Evolutionary conservation across 257 asterid genomes (phyloP), one percentile per base, ranked within the genome.

Genomic region (Verbena officinalis): DNA sequence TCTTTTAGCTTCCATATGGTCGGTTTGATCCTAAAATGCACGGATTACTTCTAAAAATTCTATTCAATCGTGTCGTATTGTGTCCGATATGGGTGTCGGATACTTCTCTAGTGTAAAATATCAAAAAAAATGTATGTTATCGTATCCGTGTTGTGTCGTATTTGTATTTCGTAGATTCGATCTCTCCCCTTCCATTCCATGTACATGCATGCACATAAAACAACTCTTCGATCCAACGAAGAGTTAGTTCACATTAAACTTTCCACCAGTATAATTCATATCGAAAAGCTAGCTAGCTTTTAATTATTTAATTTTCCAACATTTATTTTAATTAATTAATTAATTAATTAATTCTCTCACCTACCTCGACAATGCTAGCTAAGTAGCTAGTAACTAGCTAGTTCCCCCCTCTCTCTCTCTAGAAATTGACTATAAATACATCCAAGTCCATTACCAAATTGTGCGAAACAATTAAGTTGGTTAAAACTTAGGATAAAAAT

Each of bases 351-450:
- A n/a, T n/a, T 45, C 36, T 67, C 4, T 17, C 68, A 73, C 80
- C 84, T 12, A 62, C 81, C 70, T 64, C 64, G 52, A 71, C 68
- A 77, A 22, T 48, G 69, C 73, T n/a, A n/a, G n/a, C n/a, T n/a
- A n/a, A n/a, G n/a, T n/a, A n/a, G n/a, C n/a, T n/a, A n/a, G n/a
- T n/a, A n/a, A n/a, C n/a, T n/a, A n/a, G n/a, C n/a, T n/a, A 10
- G 16, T 16, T 66, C 67, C 43, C 1, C 45, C 3, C 54, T 9
- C 10, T 20, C 53, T 16, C 59, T 53, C 72, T 53, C 21, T 30
- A 2, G 13, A 53, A 70, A 13, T 31, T 33, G 61, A 5, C 71
- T 71, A 80, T 75, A 80, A 70, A 76, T 78, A 71, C 68, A 27
- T 21, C 63, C 23, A 27, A 31, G 11, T 12, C 20, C 55, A n/a